Base-by-base conservation (phyloP, 495 filamentous ascomycete genomes). In the Penicillium nucicola region DNA sequence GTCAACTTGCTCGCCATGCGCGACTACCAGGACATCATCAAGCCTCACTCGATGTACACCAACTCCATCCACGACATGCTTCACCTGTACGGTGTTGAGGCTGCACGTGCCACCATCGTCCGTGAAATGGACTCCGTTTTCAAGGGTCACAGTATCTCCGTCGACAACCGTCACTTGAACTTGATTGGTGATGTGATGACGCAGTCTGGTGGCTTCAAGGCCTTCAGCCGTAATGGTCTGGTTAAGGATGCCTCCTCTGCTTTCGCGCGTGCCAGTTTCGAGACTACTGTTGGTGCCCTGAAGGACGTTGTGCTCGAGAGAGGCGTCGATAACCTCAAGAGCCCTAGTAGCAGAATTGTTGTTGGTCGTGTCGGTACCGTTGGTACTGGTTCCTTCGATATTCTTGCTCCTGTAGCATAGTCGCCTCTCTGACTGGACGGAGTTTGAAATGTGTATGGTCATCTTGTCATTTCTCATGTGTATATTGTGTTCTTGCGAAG, bases 181-280 rank as follows among this genome's bases (percentile, higher is more conserved):
- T 79, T 98, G 51, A 96, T 98, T 57, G 92, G 87, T 45, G 93
- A 98, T 71, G 88, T 86, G 69, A 98, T 98, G 93, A 97, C 95
- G 14, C 74, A 90, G 20, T 84, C 83, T 52, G 93, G 93, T 54
- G 83, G 82, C 14, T 97, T 93, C 71, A 84, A 80, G 14, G 84
- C 92, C 2, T 99, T 97, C 74, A 96, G 88, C 69, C 86, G 93
- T 38, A 92, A 85, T 56, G 93, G 92, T 14, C 65, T 97, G 45
- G 68, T 77, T 40, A 87, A 84, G 64, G 81, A 86, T 50, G 87
- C 85, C 60, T 84, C 89, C 13, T 92, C 86, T 44, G 91, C 93
- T 1, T 90, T 97, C 54, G 86, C 92, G 69, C 96, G 97, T 79
- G 96, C 96, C 90, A 95, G 89, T 68, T 97, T 97, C 75, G 92